Evolutionary conservation across 768 basidiomycete species (phyloP).

Genomic region (Favolaschia claudopus): DNA sequence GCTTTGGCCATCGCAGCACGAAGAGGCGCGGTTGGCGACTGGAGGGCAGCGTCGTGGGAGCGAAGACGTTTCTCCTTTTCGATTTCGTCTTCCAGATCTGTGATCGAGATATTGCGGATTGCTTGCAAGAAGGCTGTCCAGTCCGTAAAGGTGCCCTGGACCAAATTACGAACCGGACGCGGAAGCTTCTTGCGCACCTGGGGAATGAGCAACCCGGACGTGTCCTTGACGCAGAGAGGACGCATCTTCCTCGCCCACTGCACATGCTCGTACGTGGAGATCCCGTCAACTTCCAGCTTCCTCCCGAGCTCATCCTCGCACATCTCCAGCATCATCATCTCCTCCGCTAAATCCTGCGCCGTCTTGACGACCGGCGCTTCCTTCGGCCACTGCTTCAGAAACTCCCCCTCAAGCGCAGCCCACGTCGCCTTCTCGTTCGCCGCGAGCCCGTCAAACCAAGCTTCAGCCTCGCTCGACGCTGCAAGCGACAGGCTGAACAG

Average conservation of each 20-base stretch:
- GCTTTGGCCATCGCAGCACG: neutral
- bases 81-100: neutral
- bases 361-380: neutral
- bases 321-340: neutral
- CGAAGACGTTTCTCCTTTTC: too few relatives aligned
- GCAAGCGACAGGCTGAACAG: neutral
- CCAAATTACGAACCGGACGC: neutral
- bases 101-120: neutral
- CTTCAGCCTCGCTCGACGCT: neutral
- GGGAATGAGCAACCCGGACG: neutral
- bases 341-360: neutral
- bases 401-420: neutral
- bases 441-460: neutral
- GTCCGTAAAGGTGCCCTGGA: too few relatives aligned
- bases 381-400: constrained; percentile 1
- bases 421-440: neutral
- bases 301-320: neutral
- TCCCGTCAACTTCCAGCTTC: neutral
- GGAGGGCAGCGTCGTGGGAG: neutral
- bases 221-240: neutral
- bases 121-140: neutral
- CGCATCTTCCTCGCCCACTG: constrained; percentile 1
- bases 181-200: neutral
- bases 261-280: neutral
- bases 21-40: neutral